A percentile compares a stretch with the other conserved stretches of the same genome.
Conservation (phyloP, 2,329 filamentous ascomycete species). For the Arthroderma uncinatum region DNA sequence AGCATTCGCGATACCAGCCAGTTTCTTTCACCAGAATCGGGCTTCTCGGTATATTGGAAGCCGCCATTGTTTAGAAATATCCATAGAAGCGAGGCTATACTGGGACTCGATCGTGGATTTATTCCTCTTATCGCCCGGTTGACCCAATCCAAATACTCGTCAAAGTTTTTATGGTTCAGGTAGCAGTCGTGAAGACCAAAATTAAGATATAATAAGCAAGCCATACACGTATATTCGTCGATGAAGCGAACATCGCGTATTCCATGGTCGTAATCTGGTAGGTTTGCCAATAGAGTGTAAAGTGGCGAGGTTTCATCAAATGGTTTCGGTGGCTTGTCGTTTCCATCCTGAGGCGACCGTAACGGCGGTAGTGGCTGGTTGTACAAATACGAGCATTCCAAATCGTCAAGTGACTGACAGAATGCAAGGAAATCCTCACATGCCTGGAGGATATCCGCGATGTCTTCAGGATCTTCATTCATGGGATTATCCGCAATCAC, state of each 20-base stretch:
- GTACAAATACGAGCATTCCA: slow-evolving; percentile 18
- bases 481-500: slow-evolving; percentile 9
- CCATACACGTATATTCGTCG: slow-evolving; percentile 25
- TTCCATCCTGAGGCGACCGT: neutral
- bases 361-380: slow-evolving; percentile 10
- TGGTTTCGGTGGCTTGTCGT: slow-evolving; percentile 2
- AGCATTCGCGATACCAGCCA: slow-evolving; percentile 26
- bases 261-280: slow-evolving; percentile 25
- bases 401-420: slow-evolving; percentile 20
- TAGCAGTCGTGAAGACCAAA: slow-evolving; percentile 23
- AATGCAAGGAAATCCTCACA: slow-evolving; percentile 26
- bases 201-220: slow-evolving; percentile 24
- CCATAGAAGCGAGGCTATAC: slow-evolving; percentile 24
- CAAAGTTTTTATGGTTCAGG: slow-evolving; percentile 19
- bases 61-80: slow-evolving; percentile 24
- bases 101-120: slow-evolving; percentile 20
- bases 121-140: slow-evolving; percentile 18
- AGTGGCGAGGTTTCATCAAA: slow-evolving; percentile 20
- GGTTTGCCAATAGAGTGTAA: slow-evolving; percentile 21
- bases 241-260: slow-evolving; percentile 26
- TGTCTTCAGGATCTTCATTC: slow-evolving; percentile 15
- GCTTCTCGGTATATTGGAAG: slow-evolving; percentile 16
- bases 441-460: slow-evolving; percentile 18
- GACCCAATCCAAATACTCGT: slow-evolving; percentile 22
- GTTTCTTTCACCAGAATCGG: slow-evolving; percentile 22